phyloP scores from a whole-genome alignment of 352 stramenopile genomes.

The Pythium sp. region DNA sequence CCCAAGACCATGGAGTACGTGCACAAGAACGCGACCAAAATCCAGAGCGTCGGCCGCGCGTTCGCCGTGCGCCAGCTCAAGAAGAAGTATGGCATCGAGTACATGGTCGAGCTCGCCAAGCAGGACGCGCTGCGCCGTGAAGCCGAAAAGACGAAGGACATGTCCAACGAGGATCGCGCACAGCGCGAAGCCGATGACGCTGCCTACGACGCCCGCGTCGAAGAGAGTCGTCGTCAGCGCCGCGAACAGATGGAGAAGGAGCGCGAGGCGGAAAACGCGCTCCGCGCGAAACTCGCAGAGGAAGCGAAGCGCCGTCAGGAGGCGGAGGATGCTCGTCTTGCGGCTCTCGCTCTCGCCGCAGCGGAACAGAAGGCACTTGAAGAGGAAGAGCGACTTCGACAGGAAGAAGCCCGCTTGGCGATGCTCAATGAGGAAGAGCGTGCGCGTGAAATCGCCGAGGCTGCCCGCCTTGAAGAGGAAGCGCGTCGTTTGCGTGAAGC shows the following conservation, averaged over 20 bases:
- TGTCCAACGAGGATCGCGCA: slow-evolving; percentile 57
- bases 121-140: slow-evolving; percentile 65
- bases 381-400: slow-evolving; percentile 14
- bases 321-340: slow-evolving; percentile 15
- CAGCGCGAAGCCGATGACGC: slow-evolving; percentile 43
- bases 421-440: slow-evolving; percentile 7
- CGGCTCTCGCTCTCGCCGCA: slow-evolving; percentile 10
- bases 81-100: slow-evolving; percentile 76
- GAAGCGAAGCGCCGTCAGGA: slow-evolving; percentile 23
- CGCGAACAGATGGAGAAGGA: slow-evolving; percentile 76
- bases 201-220: slow-evolving; percentile 76
- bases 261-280: slow-evolving; percentile 44
- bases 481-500: slow-evolving; percentile 6
- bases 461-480: slow-evolving; percentile 2
- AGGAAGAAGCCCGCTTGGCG: slow-evolving; percentile 16
- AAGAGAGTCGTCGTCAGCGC: slow-evolving; percentile 74
- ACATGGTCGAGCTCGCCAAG: slow-evolving; percentile 71
- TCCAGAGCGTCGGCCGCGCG: slow-evolving; percentile 73
- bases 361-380: slow-evolving; percentile 11
- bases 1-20: slow-evolving; percentile 89
- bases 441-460: slow-evolving; percentile 6
- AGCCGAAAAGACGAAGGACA: slow-evolving; percentile 57
- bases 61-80: slow-evolving; percentile 75
- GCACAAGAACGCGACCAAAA: slow-evolving; percentile 87
- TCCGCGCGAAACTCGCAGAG: slow-evolving; percentile 49